Evolutionary conservation across 148 eudicot genomes (phyloP), one percentile per base, ranked within the genome.

Genomic region (Chenopodium suecicum): DNA sequence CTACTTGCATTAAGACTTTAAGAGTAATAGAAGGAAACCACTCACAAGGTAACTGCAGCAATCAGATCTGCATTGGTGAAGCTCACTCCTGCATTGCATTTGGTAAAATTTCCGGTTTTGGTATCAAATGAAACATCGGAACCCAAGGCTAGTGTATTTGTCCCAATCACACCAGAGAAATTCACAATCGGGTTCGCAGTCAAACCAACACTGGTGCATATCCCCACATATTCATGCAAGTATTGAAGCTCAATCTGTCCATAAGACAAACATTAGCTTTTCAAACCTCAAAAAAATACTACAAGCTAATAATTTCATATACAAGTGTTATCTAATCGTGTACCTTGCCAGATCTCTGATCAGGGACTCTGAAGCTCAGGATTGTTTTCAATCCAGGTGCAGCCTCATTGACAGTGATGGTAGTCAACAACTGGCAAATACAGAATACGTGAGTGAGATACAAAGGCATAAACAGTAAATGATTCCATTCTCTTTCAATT

Each of bases 311-410:
- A 17, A n/a, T 56, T 23, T 25, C 50, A 47, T 12, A 7, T 1
- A 72, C 3, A 72, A 17, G 10, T 9, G 82, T 20, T 7, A 50
- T 32, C 65, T 27, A 69, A 46, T 7, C 70, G 20, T 73, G 76
- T 82, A 89, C 97, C 94, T 88, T 92, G 85, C 89, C 90, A 87
- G 93, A 88, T 41, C 88, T 88, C 56, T 92, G 90, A 83, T 90
- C 93, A 79, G 96, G 93, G 78, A 89, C 85, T 67, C 48, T 82
- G 81, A 87, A 86, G 86, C 92, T 89, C 23, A 92, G 37, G 14
- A 92, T 91, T 11, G 93, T 76, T 85, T 90, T 92, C 88, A 92
- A 50, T 17, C 93, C 91, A 82, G 92, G 93, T n/a, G 91, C 87
- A 76, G 90, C 85, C 82, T 90, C 93, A 70, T 90, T 87, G 52